phyloP scores from a whole-genome alignment of 164 flowering plant species.

The Aristolochia contorta region DNA sequence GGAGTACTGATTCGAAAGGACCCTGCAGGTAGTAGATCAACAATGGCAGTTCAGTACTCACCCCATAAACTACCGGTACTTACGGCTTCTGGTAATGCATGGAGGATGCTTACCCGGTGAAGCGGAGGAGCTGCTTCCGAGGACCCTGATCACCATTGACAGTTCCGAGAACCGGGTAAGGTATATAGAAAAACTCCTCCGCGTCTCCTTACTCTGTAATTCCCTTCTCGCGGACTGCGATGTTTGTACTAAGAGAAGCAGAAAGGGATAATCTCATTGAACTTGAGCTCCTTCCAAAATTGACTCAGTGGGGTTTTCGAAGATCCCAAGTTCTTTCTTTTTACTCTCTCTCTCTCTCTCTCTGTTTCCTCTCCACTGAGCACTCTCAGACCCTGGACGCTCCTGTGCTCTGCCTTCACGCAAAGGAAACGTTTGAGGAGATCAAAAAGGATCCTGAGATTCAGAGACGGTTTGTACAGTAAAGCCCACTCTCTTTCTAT shows the following conservation, averaged over 20 bases:
- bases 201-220: too few relatives aligned
- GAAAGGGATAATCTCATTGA: not conserved
- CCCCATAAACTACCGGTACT: too few relatives aligned
- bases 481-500: not conserved
- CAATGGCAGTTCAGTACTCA: too few relatives aligned
- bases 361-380: not conserved
- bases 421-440: not conserved
- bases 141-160: too few relatives aligned
- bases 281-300: not conserved
- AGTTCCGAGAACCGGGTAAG: too few relatives aligned
- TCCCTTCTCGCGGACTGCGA: not conserved
- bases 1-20: too few relatives aligned
- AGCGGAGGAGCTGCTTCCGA: too few relatives aligned
- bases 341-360: not conserved
- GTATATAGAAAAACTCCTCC: too few relatives aligned
- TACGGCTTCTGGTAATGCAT: too few relatives aligned
- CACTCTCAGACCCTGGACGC: too few relatives aligned
- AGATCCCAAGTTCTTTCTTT: not conserved
- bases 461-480: not conserved
- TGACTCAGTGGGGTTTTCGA: not conserved
- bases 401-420: not conserved
- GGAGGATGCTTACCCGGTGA: too few relatives aligned
- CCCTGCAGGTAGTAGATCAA: too few relatives aligned
- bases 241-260: not conserved
- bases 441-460: not conserved